These are phyloP conservation scores for Senna tora DNA, from an alignment of 306 rosid species.

Conservation along the genomic window DNA sequence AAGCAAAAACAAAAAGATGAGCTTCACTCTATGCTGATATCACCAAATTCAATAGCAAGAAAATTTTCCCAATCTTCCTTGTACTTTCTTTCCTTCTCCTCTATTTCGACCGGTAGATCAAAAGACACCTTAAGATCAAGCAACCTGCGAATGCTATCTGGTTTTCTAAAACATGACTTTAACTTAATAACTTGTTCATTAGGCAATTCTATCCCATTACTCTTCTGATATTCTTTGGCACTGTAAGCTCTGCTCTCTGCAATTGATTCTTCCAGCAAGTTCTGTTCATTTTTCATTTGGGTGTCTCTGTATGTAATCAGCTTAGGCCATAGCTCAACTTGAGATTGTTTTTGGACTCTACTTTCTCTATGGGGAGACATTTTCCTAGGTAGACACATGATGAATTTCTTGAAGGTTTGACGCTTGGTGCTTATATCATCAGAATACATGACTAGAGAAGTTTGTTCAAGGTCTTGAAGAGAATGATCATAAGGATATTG, in stretches of 20 bases:
- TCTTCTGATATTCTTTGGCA: slow-evolving; percentile 6
- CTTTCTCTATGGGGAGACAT: slow-evolving; percentile 1
- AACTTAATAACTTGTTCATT: slow-evolving; percentile 11
- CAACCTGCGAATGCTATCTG: slow-evolving; percentile 43
- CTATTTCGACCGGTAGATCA: slow-evolving; percentile 23
- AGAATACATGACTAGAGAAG: background rate
- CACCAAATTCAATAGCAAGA: slow-evolving; percentile 7
- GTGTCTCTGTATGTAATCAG: slow-evolving; percentile 11
- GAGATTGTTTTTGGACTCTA: background rate
- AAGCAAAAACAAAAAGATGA: background rate
- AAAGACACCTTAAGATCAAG: slow-evolving; percentile 49
- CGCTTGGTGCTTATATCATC: slow-evolving; percentile 44
- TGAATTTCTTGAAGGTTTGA: slow-evolving; percentile 18
- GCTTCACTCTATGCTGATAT: background rate
- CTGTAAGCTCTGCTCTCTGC: slow-evolving; percentile 12
- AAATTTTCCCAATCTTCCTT: slow-evolving; percentile 20
- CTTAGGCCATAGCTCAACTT: slow-evolving; percentile 3
- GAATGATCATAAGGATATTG: background rate
- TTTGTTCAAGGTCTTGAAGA: background rate
- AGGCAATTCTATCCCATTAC: background rate
- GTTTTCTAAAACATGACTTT: slow-evolving; percentile 61
- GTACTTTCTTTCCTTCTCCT: slow-evolving; percentile 1
- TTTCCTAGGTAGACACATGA: slow-evolving; percentile 4
- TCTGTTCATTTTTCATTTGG: background rate
- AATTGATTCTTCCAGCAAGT: slow-evolving; percentile 1